Percentiles rank a stretch among this genome's conserved stretches.
phyloP scores from a whole-genome alignment of 768 basidiomycete genomes.

The Russula sp. region DNA sequence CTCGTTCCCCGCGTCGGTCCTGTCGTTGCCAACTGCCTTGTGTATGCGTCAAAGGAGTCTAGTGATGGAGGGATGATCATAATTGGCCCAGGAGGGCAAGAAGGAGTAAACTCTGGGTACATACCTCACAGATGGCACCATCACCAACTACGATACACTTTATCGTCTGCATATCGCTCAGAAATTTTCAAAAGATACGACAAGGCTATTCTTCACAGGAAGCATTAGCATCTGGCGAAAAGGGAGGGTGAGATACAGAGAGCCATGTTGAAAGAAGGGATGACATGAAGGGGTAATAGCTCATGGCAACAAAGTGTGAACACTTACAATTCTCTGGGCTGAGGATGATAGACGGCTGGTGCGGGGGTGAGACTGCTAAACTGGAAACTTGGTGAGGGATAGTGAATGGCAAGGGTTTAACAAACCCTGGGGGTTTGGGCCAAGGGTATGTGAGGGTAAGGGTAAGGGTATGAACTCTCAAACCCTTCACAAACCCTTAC shows the following conservation, averaged over 20 bases:
- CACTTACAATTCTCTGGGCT: conserved; percentile 19
- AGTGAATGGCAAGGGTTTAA: too few species aligned
- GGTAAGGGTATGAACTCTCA: too few species aligned
- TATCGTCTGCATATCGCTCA: conserved; percentile 78
- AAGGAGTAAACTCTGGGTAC: conserved; percentile 29
- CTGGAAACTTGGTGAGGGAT: neutral
- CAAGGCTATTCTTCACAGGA: conserved; percentile 5
- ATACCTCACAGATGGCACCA: conserved; percentile 96
- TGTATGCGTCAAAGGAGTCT: too few species aligned
- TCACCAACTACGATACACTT: conserved; percentile 98
- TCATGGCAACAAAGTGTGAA: neutral
- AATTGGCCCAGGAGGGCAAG: neutral
- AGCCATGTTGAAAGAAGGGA: neutral
- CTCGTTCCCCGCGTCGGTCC: too few species aligned
- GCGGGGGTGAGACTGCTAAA: conserved; percentile 11
- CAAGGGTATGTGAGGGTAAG: too few species aligned
- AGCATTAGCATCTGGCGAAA: neutral
- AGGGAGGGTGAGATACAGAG: neutral
- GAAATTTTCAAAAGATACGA: conserved; percentile 17
- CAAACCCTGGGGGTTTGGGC: too few species aligned
- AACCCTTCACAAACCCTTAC: too few species aligned
- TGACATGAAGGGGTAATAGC: neutral
- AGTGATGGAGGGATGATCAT: too few species aligned
- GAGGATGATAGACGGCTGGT: conserved; percentile 14
- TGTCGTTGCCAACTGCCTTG: too few species aligned